Percentiles rank a stretch among this genome's conserved stretches.
Conservation (phyloP, 257 asterid species). For the Petunia secreta region DNA sequence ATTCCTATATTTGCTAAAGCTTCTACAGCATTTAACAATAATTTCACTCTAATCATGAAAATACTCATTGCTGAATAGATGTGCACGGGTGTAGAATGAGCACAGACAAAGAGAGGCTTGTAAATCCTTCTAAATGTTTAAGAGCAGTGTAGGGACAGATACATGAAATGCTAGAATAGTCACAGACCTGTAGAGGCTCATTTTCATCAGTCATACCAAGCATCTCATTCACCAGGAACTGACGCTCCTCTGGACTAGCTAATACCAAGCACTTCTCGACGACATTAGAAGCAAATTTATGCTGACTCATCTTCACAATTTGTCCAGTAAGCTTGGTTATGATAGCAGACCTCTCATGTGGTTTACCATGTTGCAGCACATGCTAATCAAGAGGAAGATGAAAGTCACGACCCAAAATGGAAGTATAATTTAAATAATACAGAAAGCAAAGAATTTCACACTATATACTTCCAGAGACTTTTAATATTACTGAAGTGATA, state of each 20-base stretch:
- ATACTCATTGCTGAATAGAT: no score
- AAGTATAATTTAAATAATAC: not conserved
- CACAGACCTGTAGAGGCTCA: constrained; percentile 9
- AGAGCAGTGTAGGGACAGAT: no score
- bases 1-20: no score
- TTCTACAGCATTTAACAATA: no score
- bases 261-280: constrained; percentile 17
- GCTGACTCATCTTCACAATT: constrained; percentile 14
- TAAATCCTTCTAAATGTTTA: no score
- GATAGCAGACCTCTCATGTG: constrained; percentile 3
- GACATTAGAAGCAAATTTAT: constrained; percentile 25
- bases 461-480: not conserved
- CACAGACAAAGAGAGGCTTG: no score
- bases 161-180: not conserved
- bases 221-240: constrained; percentile 9
- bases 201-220: constrained; percentile 18
- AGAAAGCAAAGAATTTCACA: not conserved
- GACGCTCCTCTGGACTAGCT: constrained; percentile 12
- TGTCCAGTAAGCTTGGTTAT: not conserved
- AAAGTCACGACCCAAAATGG: not conserved
- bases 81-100: no score
- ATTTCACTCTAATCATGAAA: no score
- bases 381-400: constrained; percentile 9
- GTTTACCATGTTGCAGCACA: constrained; percentile 24
- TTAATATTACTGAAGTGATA: not conserved